Base-by-base conservation (phyloP, 1,284 basidiomycete species). In the Rhodotorula sp. region DNA sequence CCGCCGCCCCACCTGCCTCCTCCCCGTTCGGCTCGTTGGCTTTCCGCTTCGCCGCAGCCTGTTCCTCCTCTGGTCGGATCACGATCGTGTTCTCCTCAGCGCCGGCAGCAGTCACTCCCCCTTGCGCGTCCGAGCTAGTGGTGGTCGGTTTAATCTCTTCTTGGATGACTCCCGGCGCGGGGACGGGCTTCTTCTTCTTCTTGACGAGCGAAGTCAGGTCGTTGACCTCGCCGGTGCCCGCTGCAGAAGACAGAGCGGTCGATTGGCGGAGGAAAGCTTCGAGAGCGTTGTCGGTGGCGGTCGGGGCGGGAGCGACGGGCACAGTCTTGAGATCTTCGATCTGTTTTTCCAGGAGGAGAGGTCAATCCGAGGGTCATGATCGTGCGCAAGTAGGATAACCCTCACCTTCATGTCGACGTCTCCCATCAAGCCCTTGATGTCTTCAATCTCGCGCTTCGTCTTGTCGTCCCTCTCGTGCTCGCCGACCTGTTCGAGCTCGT, bases 311-410 rank as follows among this genome's bases (percentile, higher is more conserved):
- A 2, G 62, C 73, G 26, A 45, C 62, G 15, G 76, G 75, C 26
- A 76, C 67, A 20, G 74, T 67, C 57, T 75, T 76, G 60, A 78
- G 68, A 66, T 78, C 77, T 30, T 78, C 76, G 55, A 78, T 78
- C 77, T 78, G 65, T 33, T n/a, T 2, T 4, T 37, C 15, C 33
- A 46, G 17, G 44, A 4, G 12, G 37, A 24, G 12, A 15, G 1
- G n/a, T 20, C 0, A 22, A 6, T 14, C 7, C 12, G 24, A 2
- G n/a, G 6, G 4, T 20, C 12, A 22, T 3, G 45, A 0, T 4
- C 1, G 29, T 3, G 6, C 3, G 20, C 26, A 15, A 51, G n/a
- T n/a, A 26, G 18, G 7, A 24, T 14, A 22, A 14, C 44, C 57
- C 78, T 37, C 44, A 76, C 75, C 74, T 77, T 75, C 67, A 68